A percentile compares a stretch with the other conserved stretches of the same genome.
phyloP scores from a whole-genome alignment of 345 rosid genomes.

The Psidium friedrichsthalianum region DNA sequence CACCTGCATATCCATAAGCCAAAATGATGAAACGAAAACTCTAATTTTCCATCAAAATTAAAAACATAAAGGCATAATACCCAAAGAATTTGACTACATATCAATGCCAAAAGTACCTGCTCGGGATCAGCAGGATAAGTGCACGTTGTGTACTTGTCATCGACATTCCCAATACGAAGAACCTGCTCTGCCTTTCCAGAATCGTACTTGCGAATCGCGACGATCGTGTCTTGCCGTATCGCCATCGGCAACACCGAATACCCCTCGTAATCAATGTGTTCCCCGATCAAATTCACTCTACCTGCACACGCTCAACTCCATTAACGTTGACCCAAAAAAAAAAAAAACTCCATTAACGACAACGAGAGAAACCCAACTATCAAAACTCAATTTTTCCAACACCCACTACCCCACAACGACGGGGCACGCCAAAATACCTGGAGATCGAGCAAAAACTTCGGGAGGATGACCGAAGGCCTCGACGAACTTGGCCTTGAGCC shows the following conservation, averaged over 20 bases:
- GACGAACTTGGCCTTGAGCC: constrained; percentile 45
- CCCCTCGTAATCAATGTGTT: constrained; percentile 95
- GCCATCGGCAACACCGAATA: constrained; percentile 99
- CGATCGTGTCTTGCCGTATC: constrained; percentile 85
- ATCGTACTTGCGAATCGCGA: constrained; percentile 57
- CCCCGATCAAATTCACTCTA: constrained; percentile 96
- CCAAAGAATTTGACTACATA: neutral
- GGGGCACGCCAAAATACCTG: constrained; percentile 32
- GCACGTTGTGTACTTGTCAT: constrained; percentile 57
- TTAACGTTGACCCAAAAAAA: neutral
- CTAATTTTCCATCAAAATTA: neutral
- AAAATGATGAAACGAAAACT: neutral
- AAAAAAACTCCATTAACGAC: neutral
- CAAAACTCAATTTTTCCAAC: neutral
- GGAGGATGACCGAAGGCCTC: constrained; percentile 58
- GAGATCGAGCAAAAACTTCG: constrained; percentile 68
- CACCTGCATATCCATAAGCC: neutral
- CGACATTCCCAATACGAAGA: constrained; percentile 67
- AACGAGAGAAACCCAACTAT: neutral
- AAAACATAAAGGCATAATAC: neutral
- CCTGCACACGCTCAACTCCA: constrained; percentile 27
- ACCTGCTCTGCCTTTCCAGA: constrained; percentile 29
- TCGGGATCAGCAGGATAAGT: constrained; percentile 74
- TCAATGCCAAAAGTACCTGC: constrained; percentile 36
- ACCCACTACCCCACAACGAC: neutral